Evolutionary conservation across 2,329 filamentous ascomycete genomes (phyloP).

Genomic region (Shiraia bambusicola): DNA sequence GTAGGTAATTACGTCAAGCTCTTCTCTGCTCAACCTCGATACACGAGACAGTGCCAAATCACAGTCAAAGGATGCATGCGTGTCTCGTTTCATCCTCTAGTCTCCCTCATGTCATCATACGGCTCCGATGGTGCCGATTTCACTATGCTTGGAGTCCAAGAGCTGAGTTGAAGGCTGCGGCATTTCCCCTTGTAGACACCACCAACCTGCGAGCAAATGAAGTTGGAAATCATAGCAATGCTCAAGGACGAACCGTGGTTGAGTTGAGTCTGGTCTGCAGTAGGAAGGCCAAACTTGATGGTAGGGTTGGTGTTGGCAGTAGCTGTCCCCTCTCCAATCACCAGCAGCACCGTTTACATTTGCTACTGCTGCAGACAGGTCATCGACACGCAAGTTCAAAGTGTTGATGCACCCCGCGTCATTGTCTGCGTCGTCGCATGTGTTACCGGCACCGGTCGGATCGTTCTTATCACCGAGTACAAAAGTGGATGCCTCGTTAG

Average conservation of each 20-base stretch:
- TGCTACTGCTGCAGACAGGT: slow-evolving; percentile 54
- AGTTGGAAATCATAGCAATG: slow-evolving; percentile 52
- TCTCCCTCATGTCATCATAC: too few species aligned
- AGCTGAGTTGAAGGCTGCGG: slow-evolving; percentile 29
- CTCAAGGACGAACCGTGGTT: slow-evolving; percentile 56
- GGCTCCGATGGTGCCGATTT: slow-evolving; percentile 3
- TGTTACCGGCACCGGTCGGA: slow-evolving; percentile 54
- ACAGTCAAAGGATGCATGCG: too few species aligned
- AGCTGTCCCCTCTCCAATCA: slow-evolving; percentile 11
- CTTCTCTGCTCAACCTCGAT: too few species aligned
- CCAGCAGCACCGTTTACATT: slow-evolving; percentile 21
- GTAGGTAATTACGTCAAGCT: too few species aligned
- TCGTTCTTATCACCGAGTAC: slow-evolving; percentile 59
- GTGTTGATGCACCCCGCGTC: slow-evolving; percentile 58
- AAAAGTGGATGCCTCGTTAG: slow-evolving; percentile 65
- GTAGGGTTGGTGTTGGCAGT: slow-evolving; percentile 18
- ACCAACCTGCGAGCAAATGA: slow-evolving; percentile 51
- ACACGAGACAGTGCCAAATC: too few species aligned
- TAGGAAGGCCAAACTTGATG: too few species aligned
- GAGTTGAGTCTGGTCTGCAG: slow-evolving; percentile 49
- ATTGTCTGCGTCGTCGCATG: slow-evolving; percentile 54
- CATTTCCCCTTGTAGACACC: slow-evolving; percentile 30
- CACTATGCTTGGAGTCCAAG: slow-evolving; percentile 21
- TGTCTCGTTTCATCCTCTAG: too few species aligned
- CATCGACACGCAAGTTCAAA: slow-evolving; percentile 55